Conservation (phyloP, 2,329 filamentous ascomycete species). For the Talaromyces atroroseus region DNA sequence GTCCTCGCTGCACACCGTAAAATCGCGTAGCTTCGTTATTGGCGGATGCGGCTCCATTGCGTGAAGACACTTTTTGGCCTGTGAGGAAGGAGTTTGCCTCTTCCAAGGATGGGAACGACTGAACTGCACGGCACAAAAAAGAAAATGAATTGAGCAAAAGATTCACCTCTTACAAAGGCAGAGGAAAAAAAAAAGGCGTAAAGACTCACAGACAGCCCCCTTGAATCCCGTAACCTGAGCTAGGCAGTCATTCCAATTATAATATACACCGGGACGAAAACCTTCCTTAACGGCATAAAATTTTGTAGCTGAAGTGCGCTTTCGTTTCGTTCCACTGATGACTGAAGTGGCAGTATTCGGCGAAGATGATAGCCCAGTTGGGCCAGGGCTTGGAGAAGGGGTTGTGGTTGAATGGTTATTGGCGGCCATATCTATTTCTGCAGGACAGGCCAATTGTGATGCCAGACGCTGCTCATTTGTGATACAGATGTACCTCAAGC, state of each 20-base stretch:
- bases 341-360: conserved; percentile 23
- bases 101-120: conserved; percentile 66
- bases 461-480: not conserved
- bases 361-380: conserved; percentile 21
- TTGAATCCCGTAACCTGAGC: conserved; percentile 58
- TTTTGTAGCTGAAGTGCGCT: conserved; percentile 47
- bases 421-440: conserved; percentile 7
- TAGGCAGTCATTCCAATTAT: conserved; percentile 58
- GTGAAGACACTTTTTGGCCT: conserved; percentile 48
- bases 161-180: not conserved
- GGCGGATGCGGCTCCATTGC: conserved; percentile 31
- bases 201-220: conserved; percentile 62
- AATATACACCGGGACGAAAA: conserved; percentile 57
- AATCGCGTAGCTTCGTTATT: conserved; percentile 41
- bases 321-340: conserved; percentile 50
- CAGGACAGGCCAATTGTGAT: not conserved
- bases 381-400: conserved; percentile 31
- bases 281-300: conserved; percentile 61
- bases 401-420: conserved; percentile 27
- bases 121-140: conserved; percentile 50
- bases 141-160: not conserved
- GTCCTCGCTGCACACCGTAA: conserved; percentile 57
- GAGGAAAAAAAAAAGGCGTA: not conserved
- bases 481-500: not conserved
- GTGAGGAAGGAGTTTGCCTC: conserved; percentile 76